Conservation (phyloP, 352 stramenopile genomes). For the Phytophthora podocarpi region DNA sequence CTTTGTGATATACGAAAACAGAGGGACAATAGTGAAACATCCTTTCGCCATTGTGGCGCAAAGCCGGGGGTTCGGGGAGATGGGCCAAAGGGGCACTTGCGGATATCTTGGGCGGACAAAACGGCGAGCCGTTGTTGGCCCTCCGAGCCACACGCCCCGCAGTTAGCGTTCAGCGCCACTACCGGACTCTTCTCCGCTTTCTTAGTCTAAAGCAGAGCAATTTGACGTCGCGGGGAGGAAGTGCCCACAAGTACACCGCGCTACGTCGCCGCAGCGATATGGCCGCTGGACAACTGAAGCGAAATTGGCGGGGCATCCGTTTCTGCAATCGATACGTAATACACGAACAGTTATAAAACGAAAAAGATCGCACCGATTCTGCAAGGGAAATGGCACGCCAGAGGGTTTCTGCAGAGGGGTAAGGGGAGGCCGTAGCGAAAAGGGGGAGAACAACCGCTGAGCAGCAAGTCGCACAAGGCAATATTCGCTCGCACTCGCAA, state of each 20-base stretch:
- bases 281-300: constrained; percentile 7
- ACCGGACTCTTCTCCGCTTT: constrained; percentile 28
- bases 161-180: constrained; percentile 16
- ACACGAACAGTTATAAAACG: background rate
- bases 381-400: background rate
- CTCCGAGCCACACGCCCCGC: constrained; percentile 17
- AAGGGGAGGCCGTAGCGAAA: constrained; percentile 19
- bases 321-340: background rate
- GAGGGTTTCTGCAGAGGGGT: constrained; percentile 15
- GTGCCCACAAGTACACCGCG: constrained; percentile 10
- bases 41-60: constrained; percentile 11
- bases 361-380: constrained; percentile 2
- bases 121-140: background rate
- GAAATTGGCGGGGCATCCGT: constrained; percentile 5
- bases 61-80: constrained; percentile 5
- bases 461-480: constrained; percentile 20
- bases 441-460: constrained; percentile 22
- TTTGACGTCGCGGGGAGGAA: constrained; percentile 15
- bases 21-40: no score
- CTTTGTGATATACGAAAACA: no score
- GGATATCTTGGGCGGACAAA: constrained; percentile 20
- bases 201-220: constrained; percentile 25
- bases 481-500: constrained; percentile 32
- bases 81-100: constrained; percentile 22
- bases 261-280: background rate